A percentile compares a stretch with the other conserved stretches of the same genome.
Evolutionary conservation across 2,329 filamentous ascomycete species (phyloP).

Genomic region (Ascochyta viciae-villosae): DNA sequence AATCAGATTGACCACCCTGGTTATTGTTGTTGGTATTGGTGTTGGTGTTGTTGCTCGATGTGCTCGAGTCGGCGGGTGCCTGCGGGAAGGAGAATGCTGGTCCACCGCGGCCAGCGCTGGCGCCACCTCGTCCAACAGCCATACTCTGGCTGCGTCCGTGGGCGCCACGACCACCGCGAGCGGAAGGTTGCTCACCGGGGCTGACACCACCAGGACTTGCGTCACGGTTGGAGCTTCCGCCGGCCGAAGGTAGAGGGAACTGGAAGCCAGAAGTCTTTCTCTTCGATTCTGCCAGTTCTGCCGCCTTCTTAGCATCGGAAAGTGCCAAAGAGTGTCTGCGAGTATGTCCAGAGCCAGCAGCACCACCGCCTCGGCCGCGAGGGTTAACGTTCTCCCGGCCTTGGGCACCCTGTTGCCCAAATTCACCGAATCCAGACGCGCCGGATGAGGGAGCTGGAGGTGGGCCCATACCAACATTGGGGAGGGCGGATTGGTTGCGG

Average conservation of each 20-base stretch:
- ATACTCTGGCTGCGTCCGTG: conserved; percentile 87
- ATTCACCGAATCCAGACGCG: conserved; percentile 85
- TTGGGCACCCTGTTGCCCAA: conserved; percentile 67
- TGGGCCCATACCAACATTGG: conserved; percentile 88
- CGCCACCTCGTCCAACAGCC: conserved; percentile 74
- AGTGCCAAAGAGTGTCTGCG: conserved; percentile 93
- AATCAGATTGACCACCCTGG: conserved; percentile 63
- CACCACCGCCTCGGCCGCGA: conserved; percentile 75
- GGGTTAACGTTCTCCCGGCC: conserved; percentile 71
- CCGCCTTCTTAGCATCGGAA: conserved; percentile 96
- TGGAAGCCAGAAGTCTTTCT: conserved; percentile 92
- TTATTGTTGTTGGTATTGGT: conserved; percentile 24
- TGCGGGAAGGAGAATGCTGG: conserved; percentile 75
- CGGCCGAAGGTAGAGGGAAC: conserved; percentile 80
- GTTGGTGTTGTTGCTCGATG: conserved; percentile 49
- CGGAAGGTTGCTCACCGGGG: conserved; percentile 36
- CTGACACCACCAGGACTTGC: conserved; percentile 61
- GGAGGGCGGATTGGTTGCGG: conserved; percentile 96
- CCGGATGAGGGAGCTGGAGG: conserved; percentile 91
- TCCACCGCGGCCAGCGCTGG: conserved; percentile 66
- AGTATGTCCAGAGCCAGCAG: conserved; percentile 77
- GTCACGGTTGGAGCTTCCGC: conserved; percentile 62
- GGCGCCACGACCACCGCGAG: conserved; percentile 61
- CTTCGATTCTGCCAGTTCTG: conserved; percentile 95
- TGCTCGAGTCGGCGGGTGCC: conserved; percentile 57